A percentile compares a stretch with the other conserved stretches of the same genome.
Conservation (phyloP, 2,329 filamentous ascomycete species). For the Xylaria sp. region DNA sequence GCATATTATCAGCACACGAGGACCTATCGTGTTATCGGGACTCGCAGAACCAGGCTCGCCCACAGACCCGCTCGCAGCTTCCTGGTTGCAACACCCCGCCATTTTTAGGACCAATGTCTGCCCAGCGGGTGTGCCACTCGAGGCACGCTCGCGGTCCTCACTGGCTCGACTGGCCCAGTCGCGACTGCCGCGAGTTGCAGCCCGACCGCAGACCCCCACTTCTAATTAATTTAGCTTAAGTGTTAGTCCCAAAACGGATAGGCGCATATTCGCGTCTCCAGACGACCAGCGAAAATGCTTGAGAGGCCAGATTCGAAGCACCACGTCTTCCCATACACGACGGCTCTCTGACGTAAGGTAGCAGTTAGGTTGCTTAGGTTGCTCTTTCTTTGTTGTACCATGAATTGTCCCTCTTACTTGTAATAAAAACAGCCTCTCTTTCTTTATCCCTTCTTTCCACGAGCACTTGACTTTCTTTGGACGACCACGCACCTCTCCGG, state of each 20-base stretch:
- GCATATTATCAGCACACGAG: too few relatives aligned
- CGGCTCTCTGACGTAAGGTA: constrained; percentile 2
- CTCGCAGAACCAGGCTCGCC: too few relatives aligned
- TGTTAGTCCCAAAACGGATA: background rate
- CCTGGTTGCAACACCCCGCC: too few relatives aligned
- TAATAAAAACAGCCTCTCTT: background rate
- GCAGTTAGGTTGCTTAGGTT: background rate
- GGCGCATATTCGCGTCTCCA: background rate
- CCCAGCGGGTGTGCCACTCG: too few relatives aligned
- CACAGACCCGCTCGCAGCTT: too few relatives aligned
- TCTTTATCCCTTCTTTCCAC: background rate
- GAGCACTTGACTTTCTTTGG: background rate
- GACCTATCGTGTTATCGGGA: too few relatives aligned
- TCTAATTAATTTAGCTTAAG: background rate
- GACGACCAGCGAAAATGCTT: background rate
- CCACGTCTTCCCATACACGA: background rate
- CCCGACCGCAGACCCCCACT: too few relatives aligned
- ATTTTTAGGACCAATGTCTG: too few relatives aligned
- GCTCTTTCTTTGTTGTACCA: background rate
- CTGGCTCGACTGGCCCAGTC: too few relatives aligned
- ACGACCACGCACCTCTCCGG: constrained; percentile 1
- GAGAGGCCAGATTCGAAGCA: background rate
- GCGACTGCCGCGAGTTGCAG: too few relatives aligned
- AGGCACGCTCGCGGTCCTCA: too few relatives aligned
- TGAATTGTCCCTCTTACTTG: constrained; percentile 5